Conservation (phyloP, 2,329 filamentous ascomycete genomes). For the Stagonosporopsis rhizophila region DNA sequence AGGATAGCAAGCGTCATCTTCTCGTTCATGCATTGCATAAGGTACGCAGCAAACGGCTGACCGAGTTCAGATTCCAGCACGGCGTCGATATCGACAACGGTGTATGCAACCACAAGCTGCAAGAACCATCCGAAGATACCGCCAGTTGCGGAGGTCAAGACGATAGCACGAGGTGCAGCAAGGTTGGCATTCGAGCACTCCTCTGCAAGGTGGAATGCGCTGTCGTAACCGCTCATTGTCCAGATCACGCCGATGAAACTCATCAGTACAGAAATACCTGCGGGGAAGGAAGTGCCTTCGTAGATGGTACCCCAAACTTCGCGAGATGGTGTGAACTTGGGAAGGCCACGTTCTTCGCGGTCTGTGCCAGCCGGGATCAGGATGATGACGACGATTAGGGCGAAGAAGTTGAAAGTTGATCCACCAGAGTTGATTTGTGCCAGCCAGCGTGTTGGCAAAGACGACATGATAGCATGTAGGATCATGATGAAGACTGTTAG, state of each 20-base stretch:
- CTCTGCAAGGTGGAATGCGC: conserved; percentile 75
- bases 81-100: conserved; percentile 67
- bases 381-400: conserved; percentile 70
- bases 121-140: conserved; percentile 75
- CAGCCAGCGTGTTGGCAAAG: conserved; percentile 74
- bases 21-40: conserved; percentile 69
- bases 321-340: conserved; percentile 65
- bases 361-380: conserved; percentile 69
- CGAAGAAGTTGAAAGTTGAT: conserved; percentile 74
- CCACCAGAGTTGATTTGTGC: conserved; percentile 74
- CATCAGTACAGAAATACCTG: conserved; percentile 73
- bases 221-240: conserved; percentile 73
- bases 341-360: conserved; percentile 58
- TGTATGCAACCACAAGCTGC: conserved; percentile 77
- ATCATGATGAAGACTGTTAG: conserved; percentile 72
- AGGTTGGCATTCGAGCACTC: conserved; percentile 77
- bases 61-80: conserved; percentile 68
- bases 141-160: conserved; percentile 71
- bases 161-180: conserved; percentile 74
- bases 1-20: conserved; percentile 69
- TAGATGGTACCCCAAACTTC: conserved; percentile 72
- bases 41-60: conserved; percentile 74
- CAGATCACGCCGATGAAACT: conserved; percentile 74
- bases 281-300: conserved; percentile 70
- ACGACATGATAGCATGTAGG: conserved; percentile 71